Conservation (phyloP, 2,329 filamentous ascomycete genomes). For the Diaporthe amygdali region DNA sequence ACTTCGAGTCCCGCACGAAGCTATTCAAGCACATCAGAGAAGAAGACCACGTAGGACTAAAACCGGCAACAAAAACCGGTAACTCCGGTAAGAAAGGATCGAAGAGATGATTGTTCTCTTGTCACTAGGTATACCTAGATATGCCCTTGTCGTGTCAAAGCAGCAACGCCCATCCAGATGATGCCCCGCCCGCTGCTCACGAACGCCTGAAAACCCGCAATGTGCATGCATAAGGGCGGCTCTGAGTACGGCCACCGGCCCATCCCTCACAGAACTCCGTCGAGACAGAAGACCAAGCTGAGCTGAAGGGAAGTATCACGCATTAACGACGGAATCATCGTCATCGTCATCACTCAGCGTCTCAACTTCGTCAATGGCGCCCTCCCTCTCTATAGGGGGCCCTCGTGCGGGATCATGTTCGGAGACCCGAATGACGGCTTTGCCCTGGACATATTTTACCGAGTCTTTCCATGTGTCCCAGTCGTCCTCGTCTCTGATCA, state of each 20-base stretch:
- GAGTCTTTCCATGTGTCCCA: slow-evolving; percentile 82
- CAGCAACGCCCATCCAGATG: not conserved
- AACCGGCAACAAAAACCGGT: slow-evolving; percentile 40
- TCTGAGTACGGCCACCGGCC: not conserved
- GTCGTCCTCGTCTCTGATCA: slow-evolving; percentile 82
- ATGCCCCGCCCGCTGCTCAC: not conserved
- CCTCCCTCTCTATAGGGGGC: slow-evolving; percentile 63
- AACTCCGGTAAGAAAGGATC: slow-evolving; percentile 45
- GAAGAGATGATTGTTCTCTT: slow-evolving; percentile 35
- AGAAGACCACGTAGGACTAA: slow-evolving; percentile 67
- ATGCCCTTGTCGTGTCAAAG: not conserved
- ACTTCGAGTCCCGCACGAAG: slow-evolving; percentile 67
- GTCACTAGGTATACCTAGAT: not conserved
- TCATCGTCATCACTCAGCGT: slow-evolving; percentile 77
- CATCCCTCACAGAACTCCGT: not conserved
- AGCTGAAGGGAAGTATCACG: slow-evolving; percentile 9
- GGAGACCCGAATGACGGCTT: slow-evolving; percentile 84
- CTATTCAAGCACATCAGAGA: slow-evolving; percentile 77
- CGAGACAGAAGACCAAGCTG: not conserved
- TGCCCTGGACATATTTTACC: slow-evolving; percentile 78
- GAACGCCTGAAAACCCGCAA: not conserved
- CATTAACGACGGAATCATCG: slow-evolving; percentile 34
- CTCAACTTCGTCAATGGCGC: slow-evolving; percentile 89
- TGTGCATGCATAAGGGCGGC: not conserved
- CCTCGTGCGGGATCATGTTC: slow-evolving; percentile 69